Conservation (phyloP, 305 asterid species). For the Fraxinus sp. region DNA sequence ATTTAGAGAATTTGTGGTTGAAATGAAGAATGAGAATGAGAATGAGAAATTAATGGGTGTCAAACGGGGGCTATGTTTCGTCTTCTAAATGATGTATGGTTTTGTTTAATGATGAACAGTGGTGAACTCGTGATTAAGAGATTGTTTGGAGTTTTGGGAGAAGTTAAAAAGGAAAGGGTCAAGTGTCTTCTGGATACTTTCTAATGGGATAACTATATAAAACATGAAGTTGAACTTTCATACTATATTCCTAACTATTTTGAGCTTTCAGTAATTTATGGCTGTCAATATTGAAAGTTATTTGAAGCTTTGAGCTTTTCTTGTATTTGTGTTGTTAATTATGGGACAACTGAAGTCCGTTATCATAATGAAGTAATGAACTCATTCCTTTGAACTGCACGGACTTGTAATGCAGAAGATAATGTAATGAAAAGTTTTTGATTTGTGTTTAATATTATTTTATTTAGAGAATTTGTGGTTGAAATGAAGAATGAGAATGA, state of each 20-base stretch:
- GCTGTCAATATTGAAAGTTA: background rate
- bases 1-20: too few relatives aligned
- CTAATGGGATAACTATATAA: background rate
- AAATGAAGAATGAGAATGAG: too few relatives aligned
- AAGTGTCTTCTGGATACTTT: constrained; percentile 2
- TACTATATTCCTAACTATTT: background rate
- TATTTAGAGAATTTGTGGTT: too few relatives aligned
- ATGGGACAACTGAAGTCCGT: background rate
- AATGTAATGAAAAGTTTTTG: too few relatives aligned
- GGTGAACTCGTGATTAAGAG: constrained; percentile 1
- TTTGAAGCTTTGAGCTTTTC: constrained; percentile 2
- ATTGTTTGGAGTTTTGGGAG: background rate
- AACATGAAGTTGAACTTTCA: background rate
- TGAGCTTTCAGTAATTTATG: background rate
- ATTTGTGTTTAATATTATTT: too few relatives aligned
- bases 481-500: too few relatives aligned
- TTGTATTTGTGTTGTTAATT: background rate
- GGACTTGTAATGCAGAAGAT: background rate
- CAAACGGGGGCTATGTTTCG: too few relatives aligned
- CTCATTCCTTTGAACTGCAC: background rate
- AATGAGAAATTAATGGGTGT: too few relatives aligned
- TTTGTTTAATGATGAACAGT: background rate
- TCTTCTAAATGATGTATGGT: too few relatives aligned
- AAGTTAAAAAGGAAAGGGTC: background rate
- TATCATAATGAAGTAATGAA: background rate